Evolutionary conservation across 352 stramenopile species (phyloP).

Genomic region (Phytophthora colocasiae): DNA sequence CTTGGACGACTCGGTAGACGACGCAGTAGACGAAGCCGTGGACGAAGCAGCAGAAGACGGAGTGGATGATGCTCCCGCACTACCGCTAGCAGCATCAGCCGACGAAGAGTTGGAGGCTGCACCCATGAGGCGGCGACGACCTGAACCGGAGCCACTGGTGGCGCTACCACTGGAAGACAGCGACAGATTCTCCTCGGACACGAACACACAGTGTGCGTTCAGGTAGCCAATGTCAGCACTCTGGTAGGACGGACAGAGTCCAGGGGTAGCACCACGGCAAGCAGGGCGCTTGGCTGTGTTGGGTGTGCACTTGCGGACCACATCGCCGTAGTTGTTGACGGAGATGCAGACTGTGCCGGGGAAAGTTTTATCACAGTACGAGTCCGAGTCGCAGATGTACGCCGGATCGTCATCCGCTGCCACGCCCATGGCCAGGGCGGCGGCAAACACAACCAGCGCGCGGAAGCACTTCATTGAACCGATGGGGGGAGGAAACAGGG

Average conservation of each 20-base stretch:
- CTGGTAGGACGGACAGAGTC: conserved; percentile 85
- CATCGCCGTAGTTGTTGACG: conserved; percentile 79
- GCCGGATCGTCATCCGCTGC: conserved; percentile 37
- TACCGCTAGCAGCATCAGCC: conserved; percentile 15
- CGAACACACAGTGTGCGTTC: conserved; percentile 86
- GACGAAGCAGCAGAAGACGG: conserved; percentile 4
- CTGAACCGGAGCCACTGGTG: conserved; percentile 25
- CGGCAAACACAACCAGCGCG: conserved; percentile 41
- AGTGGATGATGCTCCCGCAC: conserved; percentile 7
- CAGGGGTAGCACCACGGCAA: conserved; percentile 73
- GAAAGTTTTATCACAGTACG: conserved; percentile 74
- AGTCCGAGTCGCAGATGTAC: conserved; percentile 74
- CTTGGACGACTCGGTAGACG: conserved; percentile 9
- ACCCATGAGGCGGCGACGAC: conserved; percentile 31
- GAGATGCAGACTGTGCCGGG: conserved; percentile 77
- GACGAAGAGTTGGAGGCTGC: conserved; percentile 19
- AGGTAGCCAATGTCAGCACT: conserved; percentile 72
- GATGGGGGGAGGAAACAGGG: background rate
- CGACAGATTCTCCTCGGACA: conserved; percentile 58
- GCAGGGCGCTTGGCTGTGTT: conserved; percentile 78
- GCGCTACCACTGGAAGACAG: conserved; percentile 30
- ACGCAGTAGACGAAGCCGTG: background rate
- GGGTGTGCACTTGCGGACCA: conserved; percentile 83
- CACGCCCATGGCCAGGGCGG: conserved; percentile 37
- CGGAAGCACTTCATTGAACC: conserved; percentile 53